A percentile compares a stretch with the other conserved stretches of the same genome.
Conservation (phyloP, 2,329 filamentous ascomycete genomes). For the Cordyceps tenuipes region DNA sequence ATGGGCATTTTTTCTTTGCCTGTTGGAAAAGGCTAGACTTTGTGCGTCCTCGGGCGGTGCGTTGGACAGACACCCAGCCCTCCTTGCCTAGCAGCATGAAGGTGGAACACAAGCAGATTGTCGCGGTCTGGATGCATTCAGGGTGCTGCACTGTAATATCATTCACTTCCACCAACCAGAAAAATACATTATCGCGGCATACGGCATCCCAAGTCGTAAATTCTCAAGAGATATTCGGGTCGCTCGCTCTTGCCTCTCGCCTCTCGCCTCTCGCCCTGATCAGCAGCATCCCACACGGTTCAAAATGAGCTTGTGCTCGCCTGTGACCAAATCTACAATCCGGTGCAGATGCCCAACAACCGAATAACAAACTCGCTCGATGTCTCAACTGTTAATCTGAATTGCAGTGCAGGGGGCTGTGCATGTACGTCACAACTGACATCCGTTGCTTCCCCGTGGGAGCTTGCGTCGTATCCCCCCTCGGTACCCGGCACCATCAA, state of each 20-base stretch:
- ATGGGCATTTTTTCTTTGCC: neutral
- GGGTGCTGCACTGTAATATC: neutral
- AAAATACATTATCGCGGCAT: neutral
- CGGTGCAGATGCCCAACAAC: neutral
- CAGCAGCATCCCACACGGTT: neutral
- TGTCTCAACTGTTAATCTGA: neutral
- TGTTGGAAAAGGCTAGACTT: neutral
- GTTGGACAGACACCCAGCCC: neutral
- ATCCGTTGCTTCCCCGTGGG: neutral
- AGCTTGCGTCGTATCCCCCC: neutral
- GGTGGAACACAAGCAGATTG: neutral
- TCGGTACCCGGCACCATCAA: neutral
- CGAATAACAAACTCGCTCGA: neutral
- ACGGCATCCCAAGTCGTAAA: neutral
- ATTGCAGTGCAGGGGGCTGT: neutral
- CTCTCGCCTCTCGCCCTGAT: neutral
- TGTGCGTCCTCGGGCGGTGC: no score
- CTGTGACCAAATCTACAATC: neutral
- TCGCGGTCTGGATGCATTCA: neutral
- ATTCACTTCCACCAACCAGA: neutral
- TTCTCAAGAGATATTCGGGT: neutral
- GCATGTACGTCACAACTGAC: neutral
- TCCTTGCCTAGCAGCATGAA: neutral
- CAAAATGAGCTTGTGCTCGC: neutral
- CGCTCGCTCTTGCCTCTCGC: neutral